Evolutionary conservation across 2,329 filamentous ascomycete genomes (phyloP).

Genomic region (Claviceps lovelessii): DNA sequence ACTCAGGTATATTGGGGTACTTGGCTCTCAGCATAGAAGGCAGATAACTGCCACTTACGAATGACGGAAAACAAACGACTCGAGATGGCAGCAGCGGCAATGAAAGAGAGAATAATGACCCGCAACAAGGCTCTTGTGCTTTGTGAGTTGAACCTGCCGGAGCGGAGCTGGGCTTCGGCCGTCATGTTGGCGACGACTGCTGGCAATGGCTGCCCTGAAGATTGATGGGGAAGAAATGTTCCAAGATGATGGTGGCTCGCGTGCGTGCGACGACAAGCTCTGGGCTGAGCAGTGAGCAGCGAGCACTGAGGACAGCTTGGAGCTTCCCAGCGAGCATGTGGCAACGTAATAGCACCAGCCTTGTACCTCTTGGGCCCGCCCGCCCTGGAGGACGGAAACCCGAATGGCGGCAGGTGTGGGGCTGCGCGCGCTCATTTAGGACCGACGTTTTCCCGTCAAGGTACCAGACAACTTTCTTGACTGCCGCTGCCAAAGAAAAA

Average conservation of each 20-base stretch:
- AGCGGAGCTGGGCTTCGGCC: conserved; percentile 33
- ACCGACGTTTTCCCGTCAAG: conserved; percentile 1
- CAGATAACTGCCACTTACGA: conserved; percentile 57
- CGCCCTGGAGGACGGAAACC: neutral
- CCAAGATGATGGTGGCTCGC: conserved; percentile 9
- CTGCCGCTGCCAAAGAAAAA: neutral
- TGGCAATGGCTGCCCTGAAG: conserved; percentile 16
- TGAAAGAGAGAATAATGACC: conserved; percentile 78
- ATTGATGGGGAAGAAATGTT: conserved; percentile 22
- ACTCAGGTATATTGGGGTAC: neutral
- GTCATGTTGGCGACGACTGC: conserved; percentile 28
- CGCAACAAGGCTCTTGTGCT: conserved; percentile 76
- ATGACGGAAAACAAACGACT: conserved; percentile 98
- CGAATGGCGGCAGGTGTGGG: neutral
- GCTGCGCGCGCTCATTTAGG: neutral
- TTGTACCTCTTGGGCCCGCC: neutral
- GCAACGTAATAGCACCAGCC: neutral
- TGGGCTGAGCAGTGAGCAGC: conserved; percentile 5
- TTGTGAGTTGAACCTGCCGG: conserved; percentile 65
- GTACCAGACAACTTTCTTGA: neutral
- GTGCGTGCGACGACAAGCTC: neutral
- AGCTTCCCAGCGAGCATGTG: conserved; percentile 17
- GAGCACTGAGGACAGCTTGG: conserved; percentile 31
- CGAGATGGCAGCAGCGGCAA: conserved; percentile 80
- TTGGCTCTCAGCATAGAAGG: neutral